These are phyloP conservation scores for Talaromyces trachyspermus DNA, from an alignment of 495 filamentous ascomycete genomes.

Conservation along the genomic window DNA sequence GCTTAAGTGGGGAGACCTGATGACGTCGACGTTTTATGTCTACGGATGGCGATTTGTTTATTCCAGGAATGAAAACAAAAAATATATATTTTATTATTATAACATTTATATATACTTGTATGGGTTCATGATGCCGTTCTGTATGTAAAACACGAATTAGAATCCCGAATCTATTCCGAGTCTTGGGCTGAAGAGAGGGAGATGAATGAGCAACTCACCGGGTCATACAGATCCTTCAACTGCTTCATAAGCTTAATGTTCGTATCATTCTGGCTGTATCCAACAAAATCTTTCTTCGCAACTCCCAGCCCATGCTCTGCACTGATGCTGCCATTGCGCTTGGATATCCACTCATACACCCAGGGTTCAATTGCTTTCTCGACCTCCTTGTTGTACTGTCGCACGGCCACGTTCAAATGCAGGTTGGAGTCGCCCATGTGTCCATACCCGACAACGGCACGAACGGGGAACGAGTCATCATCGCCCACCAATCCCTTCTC, in stretches of 20 bases:
- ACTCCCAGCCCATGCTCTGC: constrained; percentile 92
- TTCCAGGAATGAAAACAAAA: no score
- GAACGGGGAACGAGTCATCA: constrained; percentile 68
- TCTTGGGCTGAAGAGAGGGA: background rate
- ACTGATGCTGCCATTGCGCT: constrained; percentile 83
- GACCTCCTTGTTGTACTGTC: constrained; percentile 78
- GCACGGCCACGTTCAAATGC: constrained; percentile 79
- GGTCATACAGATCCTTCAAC: constrained; percentile 86
- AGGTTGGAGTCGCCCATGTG: constrained; percentile 97
- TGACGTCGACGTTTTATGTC: background rate
- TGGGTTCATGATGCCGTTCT: constrained; percentile 91
- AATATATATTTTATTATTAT: constrained; percentile 1
- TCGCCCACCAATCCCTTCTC: constrained; percentile 71
- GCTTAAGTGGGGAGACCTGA: background rate
- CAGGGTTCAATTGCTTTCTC: constrained; percentile 89
- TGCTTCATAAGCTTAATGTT: constrained; percentile 89
- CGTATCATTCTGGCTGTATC: constrained; percentile 80
- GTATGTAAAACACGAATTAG: background rate
- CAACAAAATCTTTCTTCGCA: constrained; percentile 90
- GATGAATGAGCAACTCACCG: constrained; percentile 50
- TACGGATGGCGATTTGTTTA: background rate
- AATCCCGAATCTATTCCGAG: background rate
- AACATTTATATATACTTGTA: constrained; percentile 68
- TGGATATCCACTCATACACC: constrained; percentile 92
- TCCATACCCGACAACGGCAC: constrained; percentile 89